Evolutionary conservation across 805 yeast genomes (phyloP).

Genomic region (Barnettozyma vustinii): DNA sequence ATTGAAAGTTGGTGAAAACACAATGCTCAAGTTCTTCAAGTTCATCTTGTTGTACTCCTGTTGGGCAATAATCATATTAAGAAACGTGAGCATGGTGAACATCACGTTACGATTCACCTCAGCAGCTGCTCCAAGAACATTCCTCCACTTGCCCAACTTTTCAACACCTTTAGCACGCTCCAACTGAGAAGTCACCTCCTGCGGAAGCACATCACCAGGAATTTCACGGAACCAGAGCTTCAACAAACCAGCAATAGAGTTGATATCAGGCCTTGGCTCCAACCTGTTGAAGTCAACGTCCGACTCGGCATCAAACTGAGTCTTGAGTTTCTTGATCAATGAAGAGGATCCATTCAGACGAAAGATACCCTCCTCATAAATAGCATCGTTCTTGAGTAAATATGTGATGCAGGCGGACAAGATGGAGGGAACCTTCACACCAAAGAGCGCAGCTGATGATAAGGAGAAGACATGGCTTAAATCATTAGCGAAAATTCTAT

Average conservation of each 20-base stretch:
- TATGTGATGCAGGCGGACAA: slow-evolving; percentile 70
- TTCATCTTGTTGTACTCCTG: slow-evolving; percentile 76
- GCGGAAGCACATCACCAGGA: slow-evolving; percentile 64
- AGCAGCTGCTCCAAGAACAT: slow-evolving; percentile 38
- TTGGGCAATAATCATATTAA: slow-evolving; percentile 58
- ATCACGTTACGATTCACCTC: slow-evolving; percentile 52
- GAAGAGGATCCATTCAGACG: slow-evolving; percentile 86
- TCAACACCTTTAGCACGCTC: slow-evolving; percentile 26
- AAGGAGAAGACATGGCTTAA: slow-evolving; percentile 45
- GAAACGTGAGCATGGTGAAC: slow-evolving; percentile 58
- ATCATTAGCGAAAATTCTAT: slow-evolving; percentile 60
- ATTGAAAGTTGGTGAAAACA: slow-evolving; percentile 75
- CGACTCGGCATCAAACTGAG: slow-evolving; percentile 55
- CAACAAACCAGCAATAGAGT: slow-evolving; percentile 81
- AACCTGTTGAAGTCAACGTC: slow-evolving; percentile 60
- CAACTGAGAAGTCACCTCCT: slow-evolving; percentile 37
- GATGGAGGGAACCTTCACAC: slow-evolving; percentile 59
- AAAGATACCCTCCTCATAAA: slow-evolving; percentile 87
- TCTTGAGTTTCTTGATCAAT: slow-evolving; percentile 62
- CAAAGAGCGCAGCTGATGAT: slow-evolving; percentile 43
- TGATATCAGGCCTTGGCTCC: slow-evolving; percentile 52
- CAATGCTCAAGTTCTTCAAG: slow-evolving; percentile 70
- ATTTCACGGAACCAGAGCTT: slow-evolving; percentile 78
- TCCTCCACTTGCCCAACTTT: slow-evolving; percentile 26
- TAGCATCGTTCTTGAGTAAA: slow-evolving; percentile 59